Base-by-base conservation (phyloP, 306 rosid species). In the Erythrophleum fordii region DNA sequence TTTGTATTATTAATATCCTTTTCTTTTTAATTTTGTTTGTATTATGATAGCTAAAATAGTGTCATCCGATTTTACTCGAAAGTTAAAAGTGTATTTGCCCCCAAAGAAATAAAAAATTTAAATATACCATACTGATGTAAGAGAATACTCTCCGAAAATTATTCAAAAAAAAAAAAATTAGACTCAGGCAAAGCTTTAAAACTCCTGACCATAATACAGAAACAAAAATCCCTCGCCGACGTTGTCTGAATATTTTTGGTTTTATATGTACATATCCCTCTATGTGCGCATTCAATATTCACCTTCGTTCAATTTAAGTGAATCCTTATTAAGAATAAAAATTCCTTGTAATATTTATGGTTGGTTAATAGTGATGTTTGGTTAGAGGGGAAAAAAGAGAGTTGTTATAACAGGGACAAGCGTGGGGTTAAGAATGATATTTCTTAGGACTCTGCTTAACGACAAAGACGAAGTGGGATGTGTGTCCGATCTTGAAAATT, bases 401-500 rank as follows among this genome's bases (percentile, higher is more conserved):
- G 49, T 23, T 8, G 22, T 42, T 23, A 39, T 8, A 46, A 67
- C 18, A 68, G 84, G 37, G 73, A 22, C 73, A 69, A 23, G 39
- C 73, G 39, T 74, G 74, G 22, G 4, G 62, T 61, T 79, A 18
- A 39, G 23, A 26, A 31, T 67, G n/a, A 46, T 64, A 59, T 51
- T 25, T 10, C 20, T 17, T 4, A 29, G 66, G 29, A 72, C 34
- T 77, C 22, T 60, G 64, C 71, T 18, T 29, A 52, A 67, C 83
- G 83, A 81, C 83, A 82, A 73, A 77, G 49, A 42, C n/a, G 81
- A 77, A 85, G 81, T 81, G 75, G 65, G 59, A 48, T 26, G 6
- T 26, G 41, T 45, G 73, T 62, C 55, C 17, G 60, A 60, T 48
- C 44, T n/a, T 34, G 18, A 68, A 67, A 67, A 4, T 39, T 68